Conservation (phyloP, 2,329 filamentous ascomycete genomes). For the Tolypocladium paradoxum region DNA sequence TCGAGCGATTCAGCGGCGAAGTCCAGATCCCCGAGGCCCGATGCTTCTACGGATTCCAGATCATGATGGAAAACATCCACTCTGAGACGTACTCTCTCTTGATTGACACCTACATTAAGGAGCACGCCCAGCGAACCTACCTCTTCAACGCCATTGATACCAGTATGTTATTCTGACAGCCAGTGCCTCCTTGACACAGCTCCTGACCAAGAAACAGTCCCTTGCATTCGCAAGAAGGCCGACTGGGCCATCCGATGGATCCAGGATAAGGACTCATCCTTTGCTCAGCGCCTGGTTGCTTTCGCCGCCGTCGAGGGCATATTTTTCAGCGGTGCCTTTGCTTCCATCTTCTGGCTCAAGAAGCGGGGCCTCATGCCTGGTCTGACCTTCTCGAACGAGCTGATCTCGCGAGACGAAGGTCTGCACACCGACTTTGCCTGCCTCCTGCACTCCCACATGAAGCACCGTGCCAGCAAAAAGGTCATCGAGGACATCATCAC, state of each 20-base stretch:
- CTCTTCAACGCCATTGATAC: slow-evolving; percentile 99
- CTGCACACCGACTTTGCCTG: slow-evolving; percentile 99
- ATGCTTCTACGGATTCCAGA: slow-evolving; percentile 99
- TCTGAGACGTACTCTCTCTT: slow-evolving; percentile 98
- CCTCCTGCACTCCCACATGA: slow-evolving; percentile 93
- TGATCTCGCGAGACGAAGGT: slow-evolving; percentile 98
- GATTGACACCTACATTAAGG: slow-evolving; percentile 99
- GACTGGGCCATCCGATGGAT: slow-evolving; percentile 98
- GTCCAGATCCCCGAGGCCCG: slow-evolving; percentile 96
- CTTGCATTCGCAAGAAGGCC: slow-evolving; percentile 96
- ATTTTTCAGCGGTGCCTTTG: slow-evolving; percentile 98
- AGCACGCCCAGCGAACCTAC: slow-evolving; percentile 84
- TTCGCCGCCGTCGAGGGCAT: slow-evolving; percentile 98
- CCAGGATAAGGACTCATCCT: slow-evolving; percentile 82
- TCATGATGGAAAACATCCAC: slow-evolving; percentile 99
- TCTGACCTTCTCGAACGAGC: slow-evolving; percentile 98
- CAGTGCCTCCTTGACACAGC: slow-evolving; percentile 2
- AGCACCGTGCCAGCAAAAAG: slow-evolving; percentile 76
- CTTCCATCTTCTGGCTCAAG: slow-evolving; percentile 99
- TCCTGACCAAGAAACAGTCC: slow-evolving; percentile 43
- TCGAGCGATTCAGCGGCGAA: slow-evolving; percentile 94
- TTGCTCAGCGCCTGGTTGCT: slow-evolving; percentile 88
- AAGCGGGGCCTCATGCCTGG: slow-evolving; percentile 99
- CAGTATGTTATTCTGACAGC: slow-evolving; percentile 44
- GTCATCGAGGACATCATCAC: slow-evolving; percentile 80